A percentile compares a stretch with the other conserved stretches of the same genome.
Conservation (phyloP, 2,329 filamentous ascomycete genomes). For the Penicillium sp. region DNA sequence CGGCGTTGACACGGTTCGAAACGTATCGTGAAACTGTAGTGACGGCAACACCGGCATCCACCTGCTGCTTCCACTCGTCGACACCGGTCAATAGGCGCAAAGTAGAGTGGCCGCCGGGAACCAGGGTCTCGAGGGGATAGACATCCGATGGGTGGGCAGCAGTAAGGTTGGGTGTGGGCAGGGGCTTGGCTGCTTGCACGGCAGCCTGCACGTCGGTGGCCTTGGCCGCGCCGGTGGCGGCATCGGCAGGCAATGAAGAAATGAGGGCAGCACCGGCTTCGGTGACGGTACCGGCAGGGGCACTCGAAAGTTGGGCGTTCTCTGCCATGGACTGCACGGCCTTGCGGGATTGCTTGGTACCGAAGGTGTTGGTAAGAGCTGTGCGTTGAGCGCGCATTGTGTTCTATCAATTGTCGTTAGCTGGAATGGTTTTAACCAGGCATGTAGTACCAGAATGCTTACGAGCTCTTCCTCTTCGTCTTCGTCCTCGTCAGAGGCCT, state of each 20-base stretch:
- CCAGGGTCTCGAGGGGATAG: constrained; percentile 49
- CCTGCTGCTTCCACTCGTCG: constrained; percentile 47
- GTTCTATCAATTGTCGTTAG: constrained; percentile 31
- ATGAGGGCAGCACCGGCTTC: constrained; percentile 50
- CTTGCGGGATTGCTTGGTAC: constrained; percentile 56
- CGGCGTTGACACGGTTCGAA: constrained; percentile 44
- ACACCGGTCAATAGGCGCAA: constrained; percentile 48
- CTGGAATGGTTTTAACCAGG: background rate
- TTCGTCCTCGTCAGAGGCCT: constrained; percentile 30
- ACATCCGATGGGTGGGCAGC: constrained; percentile 50
- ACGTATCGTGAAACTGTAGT: constrained; percentile 50
- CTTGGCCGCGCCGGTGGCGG: constrained; percentile 37
- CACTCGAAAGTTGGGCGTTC: constrained; percentile 51
- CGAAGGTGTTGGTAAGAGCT: constrained; percentile 54
- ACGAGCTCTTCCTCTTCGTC: constrained; percentile 38
- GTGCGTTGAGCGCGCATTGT: constrained; percentile 44
- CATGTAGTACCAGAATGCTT: constrained; percentile 1
- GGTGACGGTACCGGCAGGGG: constrained; percentile 38
- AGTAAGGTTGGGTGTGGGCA: constrained; percentile 48
- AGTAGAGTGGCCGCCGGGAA: constrained; percentile 47
- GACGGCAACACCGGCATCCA: constrained; percentile 40
- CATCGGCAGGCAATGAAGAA: constrained; percentile 44
- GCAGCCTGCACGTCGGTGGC: constrained; percentile 43
- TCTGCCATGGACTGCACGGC: constrained; percentile 52
- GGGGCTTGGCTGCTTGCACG: constrained; percentile 52